Base-by-base conservation (phyloP, 2,329 filamentous ascomycete species). In the Fusarium nurragi region DNA sequence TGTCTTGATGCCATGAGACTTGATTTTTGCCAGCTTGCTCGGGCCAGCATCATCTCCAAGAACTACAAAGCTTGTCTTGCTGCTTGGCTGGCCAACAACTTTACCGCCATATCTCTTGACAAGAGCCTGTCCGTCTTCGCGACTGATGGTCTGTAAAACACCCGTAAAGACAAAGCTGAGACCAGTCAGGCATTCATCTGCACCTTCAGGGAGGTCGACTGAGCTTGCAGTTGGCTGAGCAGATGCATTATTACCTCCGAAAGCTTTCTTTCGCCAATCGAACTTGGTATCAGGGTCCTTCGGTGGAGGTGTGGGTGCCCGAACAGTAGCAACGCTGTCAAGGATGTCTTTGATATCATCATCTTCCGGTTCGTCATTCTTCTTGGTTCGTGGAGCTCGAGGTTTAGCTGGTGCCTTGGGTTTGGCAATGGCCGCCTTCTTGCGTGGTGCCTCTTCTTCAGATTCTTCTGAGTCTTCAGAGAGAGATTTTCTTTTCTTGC, bases 21-120 rank as follows among this genome's bases (percentile, higher is more conserved):
- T 84, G 68, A 99, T 98, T 68, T 94, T 97, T 67, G 89, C 83
- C 37, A 99, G 83, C 76, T 99, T 99, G 77, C 90, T 96, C 1
- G 95, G 95, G 0, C 95, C 95, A 22, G 96, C 95, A 76, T 98
- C 95, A 23, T 85, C 86, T 39, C 95, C 95, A 4, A 99, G 84
- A 16, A 99, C 92, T 41, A 99, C 93, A 74, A 93, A 99, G 72
- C 86, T 95, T 1, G 96, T 99, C 78, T 97, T 98, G 73, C 89
- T 91, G 74, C 94, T 98, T 19, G 96, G 95, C 6, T 88, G 89
- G 11, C 82, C 83, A 11, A 90, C 97, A 22, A 97, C 89, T 78
- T 97, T 98, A 50, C 95, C 95, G 38, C 95, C 96, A 75, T 97
- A 96, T 63, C 90, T 88, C 77, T 99, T 99, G 54, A 98, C 92